A percentile compares a stretch with the other conserved stretches of the same genome.
Evolutionary conservation across 2,329 filamentous ascomycete genomes (phyloP).

Genomic region (Xylariaceae sp.): DNA sequence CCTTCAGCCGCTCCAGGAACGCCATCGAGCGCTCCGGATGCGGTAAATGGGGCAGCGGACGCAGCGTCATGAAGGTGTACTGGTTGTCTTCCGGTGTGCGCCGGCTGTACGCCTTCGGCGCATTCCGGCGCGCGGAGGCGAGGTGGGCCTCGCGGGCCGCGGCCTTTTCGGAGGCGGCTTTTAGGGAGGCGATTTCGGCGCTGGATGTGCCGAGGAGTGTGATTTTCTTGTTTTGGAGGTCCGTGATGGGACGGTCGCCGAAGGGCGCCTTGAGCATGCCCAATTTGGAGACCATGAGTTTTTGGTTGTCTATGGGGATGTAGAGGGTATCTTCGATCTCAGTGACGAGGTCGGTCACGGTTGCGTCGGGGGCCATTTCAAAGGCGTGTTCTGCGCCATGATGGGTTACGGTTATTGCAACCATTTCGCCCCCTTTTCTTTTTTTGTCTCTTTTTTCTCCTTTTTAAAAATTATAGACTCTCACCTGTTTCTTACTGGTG

Average conservation of each 20-base stretch:
- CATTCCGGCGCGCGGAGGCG: conserved; percentile 29
- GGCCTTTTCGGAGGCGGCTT: conserved; percentile 44
- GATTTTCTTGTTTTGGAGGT: conserved; percentile 54
- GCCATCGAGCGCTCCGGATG: conserved; percentile 63
- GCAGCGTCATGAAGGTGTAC: conserved; percentile 78
- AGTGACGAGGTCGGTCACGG: conserved; percentile 54
- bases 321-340: conserved; percentile 51
- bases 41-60: conserved; percentile 72
- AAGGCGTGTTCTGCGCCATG: conserved; percentile 43
- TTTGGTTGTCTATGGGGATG: conserved; percentile 60
- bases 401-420: conserved; percentile 44
- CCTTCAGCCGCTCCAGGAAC: conserved; percentile 69
- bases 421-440: conserved; percentile 6
- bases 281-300: conserved; percentile 60
- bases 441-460: not conserved
- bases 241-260: conserved; percentile 46
- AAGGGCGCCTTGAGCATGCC: conserved; percentile 61
- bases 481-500: not conserved
- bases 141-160: conserved; percentile 44
- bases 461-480: too few relatives aligned
- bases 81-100: conserved; percentile 51
- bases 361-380: conserved; percentile 41
- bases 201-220: conserved; percentile 60
- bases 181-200: conserved; percentile 53
- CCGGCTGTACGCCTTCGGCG: conserved; percentile 25